phyloP scores from a whole-genome alignment of 176 grass and related monocot species.

The Triticum timopheevii region DNA sequence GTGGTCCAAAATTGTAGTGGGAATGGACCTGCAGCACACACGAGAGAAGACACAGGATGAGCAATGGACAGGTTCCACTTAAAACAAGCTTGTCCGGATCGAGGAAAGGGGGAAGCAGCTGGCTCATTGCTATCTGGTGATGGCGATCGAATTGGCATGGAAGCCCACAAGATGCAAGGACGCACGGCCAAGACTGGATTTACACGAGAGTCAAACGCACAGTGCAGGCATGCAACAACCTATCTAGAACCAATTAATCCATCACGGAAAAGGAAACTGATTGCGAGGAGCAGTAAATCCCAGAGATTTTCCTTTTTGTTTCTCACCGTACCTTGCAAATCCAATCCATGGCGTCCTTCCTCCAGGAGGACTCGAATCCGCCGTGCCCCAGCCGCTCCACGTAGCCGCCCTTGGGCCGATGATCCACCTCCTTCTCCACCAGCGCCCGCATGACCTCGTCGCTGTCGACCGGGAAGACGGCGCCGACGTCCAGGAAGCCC shows the following conservation, averaged over 20 bases:
- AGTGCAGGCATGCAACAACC: conserved; percentile 32
- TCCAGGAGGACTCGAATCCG: conserved; percentile 54
- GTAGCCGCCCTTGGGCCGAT: conserved; percentile 52
- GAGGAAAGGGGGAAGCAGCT: conserved; percentile 7
- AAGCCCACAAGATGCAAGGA: conserved; percentile 22
- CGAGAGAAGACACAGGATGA: conserved; percentile 47
- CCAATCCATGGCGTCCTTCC: conserved; percentile 84
- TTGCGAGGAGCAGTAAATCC: not conserved
- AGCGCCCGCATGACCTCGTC: conserved; percentile 45
- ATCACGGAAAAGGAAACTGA: conserved; percentile 7
- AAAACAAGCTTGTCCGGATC: conserved; percentile 26
- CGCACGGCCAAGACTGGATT: conserved; percentile 9
- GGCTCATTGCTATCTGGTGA: conserved; percentile 29
- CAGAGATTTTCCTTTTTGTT: not conserved
- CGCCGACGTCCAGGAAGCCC: conserved; percentile 22
- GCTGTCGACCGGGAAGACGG: conserved; percentile 48
- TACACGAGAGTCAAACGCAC: conserved; percentile 33
- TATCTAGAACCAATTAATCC: conserved; percentile 29
- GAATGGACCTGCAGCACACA: conserved; percentile 69
- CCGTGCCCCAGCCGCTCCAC: conserved; percentile 47
- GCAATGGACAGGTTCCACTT: conserved; percentile 32
- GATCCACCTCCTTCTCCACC: conserved; percentile 63
- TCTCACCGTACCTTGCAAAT: conserved; percentile 68
- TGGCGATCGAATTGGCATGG: conserved; percentile 23
- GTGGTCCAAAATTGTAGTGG: conserved; percentile 83